Evolutionary conservation across 2,329 filamentous ascomycete species (phyloP).

Genomic region (Xylariaceae sp.): DNA sequence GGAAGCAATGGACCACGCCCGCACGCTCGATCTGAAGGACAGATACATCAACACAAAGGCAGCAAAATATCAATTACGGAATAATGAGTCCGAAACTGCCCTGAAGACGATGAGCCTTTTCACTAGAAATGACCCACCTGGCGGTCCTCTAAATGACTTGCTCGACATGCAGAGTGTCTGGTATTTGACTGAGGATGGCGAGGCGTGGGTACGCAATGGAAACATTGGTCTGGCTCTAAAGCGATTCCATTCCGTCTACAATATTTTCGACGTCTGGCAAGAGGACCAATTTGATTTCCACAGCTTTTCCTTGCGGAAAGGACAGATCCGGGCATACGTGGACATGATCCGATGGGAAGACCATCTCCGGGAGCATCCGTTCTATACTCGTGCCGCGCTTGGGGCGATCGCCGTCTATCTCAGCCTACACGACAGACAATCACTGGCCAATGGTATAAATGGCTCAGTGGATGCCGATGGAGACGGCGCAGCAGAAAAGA

Average conservation of each 20-base stretch:
- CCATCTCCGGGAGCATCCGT: slow-evolving; percentile 85
- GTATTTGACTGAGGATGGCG: slow-evolving; percentile 94
- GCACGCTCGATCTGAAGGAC: slow-evolving; percentile 84
- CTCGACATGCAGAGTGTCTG: slow-evolving; percentile 99
- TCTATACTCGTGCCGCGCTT: slow-evolving; percentile 83
- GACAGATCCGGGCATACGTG: slow-evolving; percentile 90
- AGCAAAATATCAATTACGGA: slow-evolving; percentile 93
- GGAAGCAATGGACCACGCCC: slow-evolving; percentile 84
- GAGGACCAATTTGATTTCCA: slow-evolving; percentile 99
- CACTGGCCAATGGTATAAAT: slow-evolving; percentile 61
- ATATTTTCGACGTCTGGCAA: slow-evolving; percentile 96
- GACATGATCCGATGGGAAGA: slow-evolving; percentile 99
- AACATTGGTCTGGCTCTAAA: slow-evolving; percentile 88
- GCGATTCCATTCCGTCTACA: slow-evolving; percentile 83
- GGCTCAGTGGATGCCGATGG: slow-evolving; percentile 50
- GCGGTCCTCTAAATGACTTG: slow-evolving; percentile 86
- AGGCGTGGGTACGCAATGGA: slow-evolving; percentile 80
- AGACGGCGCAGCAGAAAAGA: slow-evolving; percentile 69
- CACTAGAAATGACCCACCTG: slow-evolving; percentile 85
- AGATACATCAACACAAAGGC: slow-evolving; percentile 98
- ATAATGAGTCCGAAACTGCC: slow-evolving; percentile 85
- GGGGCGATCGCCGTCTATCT: slow-evolving; percentile 82
- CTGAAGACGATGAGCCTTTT: slow-evolving; percentile 91
- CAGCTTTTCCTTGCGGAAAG: slow-evolving; percentile 94
- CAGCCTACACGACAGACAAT: slow-evolving; percentile 73